A percentile compares a stretch with the other conserved stretches of the same genome.
These are phyloP conservation scores for Dissophora ornata DNA, from an alignment of 192 early-diverging fungal species.

Conservation along the genomic window DNA sequence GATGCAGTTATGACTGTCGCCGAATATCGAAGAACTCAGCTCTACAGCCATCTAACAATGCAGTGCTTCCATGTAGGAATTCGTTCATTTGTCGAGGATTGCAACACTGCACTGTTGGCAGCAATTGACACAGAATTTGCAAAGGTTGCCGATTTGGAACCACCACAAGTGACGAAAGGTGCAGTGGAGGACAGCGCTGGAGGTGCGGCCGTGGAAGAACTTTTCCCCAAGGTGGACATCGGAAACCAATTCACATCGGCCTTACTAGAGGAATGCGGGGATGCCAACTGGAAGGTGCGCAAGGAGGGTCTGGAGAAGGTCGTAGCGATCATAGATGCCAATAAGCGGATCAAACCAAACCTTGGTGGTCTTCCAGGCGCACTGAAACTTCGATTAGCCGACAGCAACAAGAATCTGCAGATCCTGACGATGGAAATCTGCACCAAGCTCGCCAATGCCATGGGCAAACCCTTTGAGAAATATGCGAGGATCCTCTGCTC, in stretches of 20 bases:
- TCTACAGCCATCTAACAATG: too few species aligned
- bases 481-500: conserved; percentile 76
- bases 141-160: conserved; percentile 78
- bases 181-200: conserved; percentile 37
- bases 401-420: conserved; percentile 92
- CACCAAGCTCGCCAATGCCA: conserved; percentile 77
- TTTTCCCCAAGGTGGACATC: conserved; percentile 92
- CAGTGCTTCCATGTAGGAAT: conserved; percentile 71
- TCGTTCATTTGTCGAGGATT: conserved; percentile 86
- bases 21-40: too few species aligned
- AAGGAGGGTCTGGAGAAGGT: conserved; percentile 93
- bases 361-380: conserved; percentile 83
- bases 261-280: conserved; percentile 76
- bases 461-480: conserved; percentile 89
- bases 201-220: conserved; percentile 78
- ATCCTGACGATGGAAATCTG: conserved; percentile 85
- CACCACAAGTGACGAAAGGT: conserved; percentile 72
- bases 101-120: conserved; percentile 83
- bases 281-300: conserved; percentile 93
- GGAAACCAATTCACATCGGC: conserved; percentile 66
- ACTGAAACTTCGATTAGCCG: conserved; percentile 85
- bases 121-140: conserved; percentile 94
- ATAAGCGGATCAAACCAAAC: conserved; percentile 86
- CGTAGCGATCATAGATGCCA: conserved; percentile 78
- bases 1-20: background rate